Base-by-base conservation (phyloP, 2,329 filamentous ascomycete genomes). In the Phaeosphaeriaceae sp. region DNA sequence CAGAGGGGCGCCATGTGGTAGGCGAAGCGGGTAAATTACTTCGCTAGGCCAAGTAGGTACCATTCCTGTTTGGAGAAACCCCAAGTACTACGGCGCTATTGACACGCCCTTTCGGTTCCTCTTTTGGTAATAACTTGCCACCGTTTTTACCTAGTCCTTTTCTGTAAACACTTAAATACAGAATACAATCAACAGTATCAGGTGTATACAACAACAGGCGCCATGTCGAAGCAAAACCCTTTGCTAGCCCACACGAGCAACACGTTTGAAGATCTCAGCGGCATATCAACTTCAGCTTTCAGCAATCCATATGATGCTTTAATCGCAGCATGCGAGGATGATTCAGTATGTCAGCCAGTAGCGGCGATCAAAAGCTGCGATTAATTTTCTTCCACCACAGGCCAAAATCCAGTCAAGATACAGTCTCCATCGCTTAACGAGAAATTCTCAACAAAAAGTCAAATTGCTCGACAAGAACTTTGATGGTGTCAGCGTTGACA, bases 221-320 rank as follows among this genome's bases (percentile, higher is more conserved):
- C 15, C 18, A 68, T 67, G 63, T 39, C 55, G 26, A 44, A 42
- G 23, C 45, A 51, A 12, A 50, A 37, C 26, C 37, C 57, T 8
- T 18, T 45, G 12, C 48, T 54, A 18, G 60, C 48, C 3, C 59
- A 62, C 34, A 51, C 58, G 6, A 52, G 36, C 38, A 67, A 64
- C 29, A 58, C 58, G 4, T 73, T 72, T 38, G 67, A 72, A 55
- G 77, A 79, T 53, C 64, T 78, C 7, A 74, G 70, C 38, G 72
- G 73, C 15, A 58, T 73, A 17, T 65, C 65, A 3, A 68, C 70
- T 33, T 63, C 50, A 38, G 64, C 55, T 30, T 78, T 76, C 35
- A 82, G 84, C 66, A 95, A 94, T 59, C 90, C 90, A 1, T 94
- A 92, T 68, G 81, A 89, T 58, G 84, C 86, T 15, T 76, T 95